These are phyloP conservation scores for Lichina pygmaea DNA, from an alignment of 495 filamentous ascomycete species.

Conservation along the genomic window DNA sequence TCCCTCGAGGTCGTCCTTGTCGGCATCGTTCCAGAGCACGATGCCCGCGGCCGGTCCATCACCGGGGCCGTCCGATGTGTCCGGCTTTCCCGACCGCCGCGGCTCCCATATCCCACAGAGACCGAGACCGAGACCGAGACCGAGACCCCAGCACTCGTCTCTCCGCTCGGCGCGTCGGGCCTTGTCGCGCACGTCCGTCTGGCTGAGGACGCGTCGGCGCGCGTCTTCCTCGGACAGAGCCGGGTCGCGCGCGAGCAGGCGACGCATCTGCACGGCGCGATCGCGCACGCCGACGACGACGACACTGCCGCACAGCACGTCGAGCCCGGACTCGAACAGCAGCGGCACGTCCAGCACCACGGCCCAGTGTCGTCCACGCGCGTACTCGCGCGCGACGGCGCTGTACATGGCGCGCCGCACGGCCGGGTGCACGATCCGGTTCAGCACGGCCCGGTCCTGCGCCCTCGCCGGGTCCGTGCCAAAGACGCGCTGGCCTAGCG, in stretches of 20 bases:
- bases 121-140: constrained; percentile 1
- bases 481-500: constrained; percentile 64
- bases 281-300: constrained; percentile 62
- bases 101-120: no score
- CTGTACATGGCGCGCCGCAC: constrained; percentile 55
- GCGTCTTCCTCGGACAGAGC: constrained; percentile 57
- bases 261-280: constrained; percentile 47
- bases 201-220: constrained; percentile 50
- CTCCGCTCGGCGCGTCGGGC: constrained; percentile 38
- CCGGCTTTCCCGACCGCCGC: no score
- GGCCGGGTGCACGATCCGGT: constrained; percentile 76
- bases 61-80: no score
- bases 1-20: constrained; percentile 30
- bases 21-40: constrained; percentile 72
- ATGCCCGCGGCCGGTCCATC: constrained; percentile 22
- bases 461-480: constrained; percentile 35
- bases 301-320: constrained; percentile 53
- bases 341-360: constrained; percentile 85
- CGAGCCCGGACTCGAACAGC: constrained; percentile 66
- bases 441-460: constrained; percentile 44
- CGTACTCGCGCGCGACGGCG: constrained; percentile 32
- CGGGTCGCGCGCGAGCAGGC: constrained; percentile 43
- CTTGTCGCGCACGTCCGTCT: constrained; percentile 65
- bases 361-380: constrained; percentile 42
- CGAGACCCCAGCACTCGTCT: constrained; percentile 17